phyloP scores from a whole-genome alignment of 768 basidiomycete genomes.

The Postia placenta region DNA sequence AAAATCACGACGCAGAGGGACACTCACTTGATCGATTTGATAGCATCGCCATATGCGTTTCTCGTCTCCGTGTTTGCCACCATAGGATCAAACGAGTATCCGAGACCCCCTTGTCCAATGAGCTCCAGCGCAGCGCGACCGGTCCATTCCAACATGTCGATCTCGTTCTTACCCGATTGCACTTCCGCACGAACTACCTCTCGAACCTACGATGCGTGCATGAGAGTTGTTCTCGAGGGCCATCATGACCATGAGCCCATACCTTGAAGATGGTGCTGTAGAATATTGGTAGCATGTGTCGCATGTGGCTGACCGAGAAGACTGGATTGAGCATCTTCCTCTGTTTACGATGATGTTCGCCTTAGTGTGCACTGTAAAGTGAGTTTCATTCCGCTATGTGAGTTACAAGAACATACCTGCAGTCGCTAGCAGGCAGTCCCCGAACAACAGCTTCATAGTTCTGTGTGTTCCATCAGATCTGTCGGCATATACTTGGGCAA shows the following conservation, averaged over 20 bases:
- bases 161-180: background rate
- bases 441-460: constrained; percentile 2
- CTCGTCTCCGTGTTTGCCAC: constrained; percentile 5
- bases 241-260: too few species aligned
- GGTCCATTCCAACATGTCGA: constrained; percentile 16
- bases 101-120: constrained; percentile 20
- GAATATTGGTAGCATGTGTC: constrained; percentile 13
- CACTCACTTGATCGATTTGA: constrained; percentile 19
- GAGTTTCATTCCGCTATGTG: background rate
- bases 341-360: constrained; percentile 12
- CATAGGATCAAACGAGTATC: constrained; percentile 21
- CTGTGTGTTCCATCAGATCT: background rate
- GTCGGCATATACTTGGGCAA: background rate
- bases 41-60: constrained; percentile 15
- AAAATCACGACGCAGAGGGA: too few species aligned
- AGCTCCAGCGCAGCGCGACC: constrained; percentile 18
- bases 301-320: constrained; percentile 13
- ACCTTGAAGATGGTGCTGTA: constrained; percentile 7
- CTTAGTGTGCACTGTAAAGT: background rate
- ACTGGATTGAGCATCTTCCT: constrained; percentile 16
- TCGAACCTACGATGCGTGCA: constrained; percentile 4
- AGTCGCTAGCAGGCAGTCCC: constrained; percentile 13
- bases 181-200: constrained; percentile 3
- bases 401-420: constrained; percentile 5
- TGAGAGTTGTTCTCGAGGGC: too few species aligned